Evolutionary conservation across 305 asterid genomes (phyloP), one percentile per base, ranked within the genome.

Genomic region (Rubia peregrina): DNA sequence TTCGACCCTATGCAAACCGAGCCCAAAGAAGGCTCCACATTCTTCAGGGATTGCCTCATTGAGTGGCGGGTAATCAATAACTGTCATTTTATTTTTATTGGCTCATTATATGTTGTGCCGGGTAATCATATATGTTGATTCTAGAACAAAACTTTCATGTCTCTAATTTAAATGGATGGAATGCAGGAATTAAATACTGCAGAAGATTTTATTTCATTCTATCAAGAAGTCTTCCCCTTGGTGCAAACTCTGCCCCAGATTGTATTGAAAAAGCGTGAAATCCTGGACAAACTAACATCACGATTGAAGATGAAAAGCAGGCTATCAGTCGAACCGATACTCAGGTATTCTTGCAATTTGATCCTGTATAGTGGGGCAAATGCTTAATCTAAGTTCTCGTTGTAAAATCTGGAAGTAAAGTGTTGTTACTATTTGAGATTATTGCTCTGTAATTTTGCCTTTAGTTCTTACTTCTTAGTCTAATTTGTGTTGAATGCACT

Each of bases 141-240:
- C 9, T 49, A 8, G 40, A 10, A 16, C 9, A 48, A 48, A 3
- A 13, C 3, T 16, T 48, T 67, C 38, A 49, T 67, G 61, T 67
- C 71, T 16, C 10, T 17, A 53, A n/a, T 53, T 53, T 24, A n/a
- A 22, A 67, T 67, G 59, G n/a, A 49, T 22, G 13, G 70, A 73
- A 64, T 84, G 79, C 93, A 94, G 98, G 98, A 94, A 81, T 81
- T 94, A 61, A 91, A 94, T 82, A 94, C 97, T 5, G 97, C 96
- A 0, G 95, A 88, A 81, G 97, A 85, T 77, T 94, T 94, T 78
- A 94, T 91, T 75, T 82, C 97, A 57, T 80, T 87, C 83, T 94
- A 94, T 59, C 95, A 89, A 83, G 93, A 94, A 84, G 75, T 82
- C 73, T 81, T 89, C 75, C 96, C 97, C 63, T 74, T 85, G 81